Conservation (phyloP, 2,329 filamentous ascomycete genomes). For the Tolypocladium album region DNA sequence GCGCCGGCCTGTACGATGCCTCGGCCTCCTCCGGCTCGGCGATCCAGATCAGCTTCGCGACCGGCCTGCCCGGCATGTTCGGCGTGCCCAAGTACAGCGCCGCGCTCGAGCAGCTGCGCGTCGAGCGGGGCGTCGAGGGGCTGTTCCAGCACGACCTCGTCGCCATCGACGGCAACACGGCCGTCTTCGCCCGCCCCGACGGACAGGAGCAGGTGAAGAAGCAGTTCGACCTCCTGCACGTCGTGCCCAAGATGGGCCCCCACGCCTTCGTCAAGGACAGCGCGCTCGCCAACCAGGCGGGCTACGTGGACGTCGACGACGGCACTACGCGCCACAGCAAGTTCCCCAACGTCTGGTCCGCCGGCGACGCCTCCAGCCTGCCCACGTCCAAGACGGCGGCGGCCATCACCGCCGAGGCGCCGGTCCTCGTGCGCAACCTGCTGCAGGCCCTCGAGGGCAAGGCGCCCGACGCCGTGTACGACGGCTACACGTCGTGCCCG, state of each 20-base stretch:
- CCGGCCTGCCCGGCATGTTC: slow-evolving; percentile 45
- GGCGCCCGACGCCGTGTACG: slow-evolving; percentile 31
- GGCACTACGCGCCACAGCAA: slow-evolving; percentile 40
- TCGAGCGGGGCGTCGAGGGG: slow-evolving; percentile 44
- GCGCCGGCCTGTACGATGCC: slow-evolving; percentile 35
- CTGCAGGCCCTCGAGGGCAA: slow-evolving; percentile 33
- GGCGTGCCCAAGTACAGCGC: slow-evolving; percentile 49
- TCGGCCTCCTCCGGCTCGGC: slow-evolving; percentile 25
- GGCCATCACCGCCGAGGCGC: slow-evolving; percentile 39
- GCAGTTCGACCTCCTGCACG: slow-evolving; percentile 45
- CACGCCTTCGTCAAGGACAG: slow-evolving; percentile 44
- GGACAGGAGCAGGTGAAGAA: slow-evolving; percentile 31
- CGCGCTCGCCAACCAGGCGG: slow-evolving; percentile 40
- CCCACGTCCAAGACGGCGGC: slow-evolving; percentile 47
- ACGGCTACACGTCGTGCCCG: slow-evolving; percentile 47
- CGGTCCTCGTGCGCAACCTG: slow-evolving; percentile 38
- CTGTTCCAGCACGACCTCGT: slow-evolving; percentile 48
- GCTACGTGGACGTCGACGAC: slow-evolving; percentile 48
- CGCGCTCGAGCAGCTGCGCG: slow-evolving; percentile 39
- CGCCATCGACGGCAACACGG: slow-evolving; percentile 39
- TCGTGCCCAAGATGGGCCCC: slow-evolving; percentile 47
- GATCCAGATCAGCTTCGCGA: slow-evolving; percentile 44
- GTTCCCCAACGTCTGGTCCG: slow-evolving; percentile 47
- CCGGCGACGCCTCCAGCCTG: slow-evolving; percentile 47
- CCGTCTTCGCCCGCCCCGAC: slow-evolving; percentile 34